Percentiles rank a stretch among this genome's conserved stretches.
These are phyloP conservation scores for Neonothopanus nambi DNA, from an alignment of 1,284 basidiomycete species.

Conservation along the genomic window DNA sequence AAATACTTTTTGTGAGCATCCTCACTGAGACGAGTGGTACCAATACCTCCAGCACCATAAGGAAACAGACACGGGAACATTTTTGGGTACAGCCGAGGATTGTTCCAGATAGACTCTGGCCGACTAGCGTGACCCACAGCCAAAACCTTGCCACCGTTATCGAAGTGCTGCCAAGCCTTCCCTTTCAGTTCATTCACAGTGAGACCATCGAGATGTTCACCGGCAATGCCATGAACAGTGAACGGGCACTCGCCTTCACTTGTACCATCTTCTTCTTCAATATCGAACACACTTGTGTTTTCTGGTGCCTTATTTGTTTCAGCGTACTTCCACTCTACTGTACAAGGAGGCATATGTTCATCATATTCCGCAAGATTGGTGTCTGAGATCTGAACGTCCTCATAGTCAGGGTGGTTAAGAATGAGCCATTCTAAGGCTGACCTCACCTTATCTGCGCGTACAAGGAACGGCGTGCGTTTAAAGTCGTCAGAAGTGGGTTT, in stretches of 20 bases:
- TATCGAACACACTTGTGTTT: constrained; percentile 12
- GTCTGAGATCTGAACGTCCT: constrained; percentile 19
- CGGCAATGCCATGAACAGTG: constrained; percentile 21
- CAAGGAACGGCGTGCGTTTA: constrained; percentile 25
- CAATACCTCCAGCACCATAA: constrained; percentile 34
- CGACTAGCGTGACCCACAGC: too few relatives aligned
- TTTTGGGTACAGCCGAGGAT: constrained; percentile 32
- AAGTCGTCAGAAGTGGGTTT: constrained; percentile 21
- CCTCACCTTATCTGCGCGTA: too few relatives aligned
- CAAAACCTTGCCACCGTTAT: too few relatives aligned
- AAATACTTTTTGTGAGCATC: too few relatives aligned
- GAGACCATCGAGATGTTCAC: constrained; percentile 12
- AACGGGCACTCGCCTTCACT: constrained; percentile 21
- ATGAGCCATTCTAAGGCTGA: too few relatives aligned
- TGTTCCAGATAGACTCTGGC: too few relatives aligned
- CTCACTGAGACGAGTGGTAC: constrained; percentile 27
- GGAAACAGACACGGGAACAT: constrained; percentile 40
- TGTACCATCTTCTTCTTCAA: constrained; percentile 17
- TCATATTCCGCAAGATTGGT: neutral
- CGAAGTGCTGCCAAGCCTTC: too few relatives aligned
- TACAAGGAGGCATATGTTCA: constrained; percentile 30
- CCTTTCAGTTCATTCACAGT: constrained; percentile 18
- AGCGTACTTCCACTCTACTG: constrained; percentile 25
- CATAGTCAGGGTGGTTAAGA: too few relatives aligned
- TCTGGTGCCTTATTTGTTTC: constrained; percentile 19